phyloP scores from a whole-genome alignment of 148 eudicot species.

The Amaranthus cruentus region DNA sequence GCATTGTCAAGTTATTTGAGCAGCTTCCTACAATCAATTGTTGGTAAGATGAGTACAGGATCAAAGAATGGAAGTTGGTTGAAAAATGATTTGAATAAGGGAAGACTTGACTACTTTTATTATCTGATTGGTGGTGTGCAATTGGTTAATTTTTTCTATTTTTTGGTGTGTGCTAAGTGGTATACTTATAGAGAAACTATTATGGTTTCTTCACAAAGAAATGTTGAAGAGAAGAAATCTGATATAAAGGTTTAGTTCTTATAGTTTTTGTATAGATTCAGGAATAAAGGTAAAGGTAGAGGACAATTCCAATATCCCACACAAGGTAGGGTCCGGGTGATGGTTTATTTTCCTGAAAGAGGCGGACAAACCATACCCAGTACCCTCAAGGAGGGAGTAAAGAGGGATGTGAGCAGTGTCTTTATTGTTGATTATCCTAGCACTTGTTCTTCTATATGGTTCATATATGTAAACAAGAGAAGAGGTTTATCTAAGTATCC shows the following conservation, averaged over 20 bases:
- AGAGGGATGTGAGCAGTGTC: no score
- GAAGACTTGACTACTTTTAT: conserved; percentile 56
- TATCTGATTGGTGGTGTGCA: conserved; percentile 44
- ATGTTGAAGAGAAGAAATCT: conserved; percentile 19
- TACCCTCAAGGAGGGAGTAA: no score
- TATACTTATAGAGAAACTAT: conserved; percentile 49
- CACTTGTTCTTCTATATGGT: no score
- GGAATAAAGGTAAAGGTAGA: no score
- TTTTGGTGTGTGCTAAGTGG: conserved; percentile 58
- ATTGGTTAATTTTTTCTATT: conserved; percentile 39
- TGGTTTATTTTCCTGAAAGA: no score
- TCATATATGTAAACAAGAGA: no score
- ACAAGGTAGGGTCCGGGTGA: no score
- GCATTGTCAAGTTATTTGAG: conserved; percentile 52
- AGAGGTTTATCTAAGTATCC: no score
- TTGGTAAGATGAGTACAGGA: conserved; percentile 27
- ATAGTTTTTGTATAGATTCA: no score
- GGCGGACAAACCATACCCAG: no score
- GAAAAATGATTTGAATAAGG: conserved; percentile 47
- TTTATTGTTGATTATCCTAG: no score
- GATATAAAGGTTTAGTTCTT: not conserved
- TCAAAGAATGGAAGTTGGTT: conserved; percentile 33
- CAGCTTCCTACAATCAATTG: conserved; percentile 42
- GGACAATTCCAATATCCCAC: no score
- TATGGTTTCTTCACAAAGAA: not conserved